Conservation (phyloP, 805 yeast genomes). For the Blastobotrys chiropterorum region DNA sequence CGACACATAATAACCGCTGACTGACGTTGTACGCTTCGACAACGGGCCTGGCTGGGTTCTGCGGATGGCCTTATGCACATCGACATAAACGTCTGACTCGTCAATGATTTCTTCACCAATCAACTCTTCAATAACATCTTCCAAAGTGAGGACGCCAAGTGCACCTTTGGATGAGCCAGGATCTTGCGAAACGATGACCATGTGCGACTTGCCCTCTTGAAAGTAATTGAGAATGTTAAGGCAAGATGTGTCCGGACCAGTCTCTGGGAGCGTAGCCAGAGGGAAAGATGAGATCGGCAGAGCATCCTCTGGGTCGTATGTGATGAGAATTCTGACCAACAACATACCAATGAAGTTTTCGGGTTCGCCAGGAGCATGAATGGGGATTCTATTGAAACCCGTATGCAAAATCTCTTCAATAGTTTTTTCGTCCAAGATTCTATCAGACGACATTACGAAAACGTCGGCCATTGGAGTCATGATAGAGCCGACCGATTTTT, state of each 20-base stretch:
- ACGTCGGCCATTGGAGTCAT: constrained; percentile 95
- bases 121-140: constrained; percentile 96
- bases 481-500: constrained; percentile 74
- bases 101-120: constrained; percentile 98
- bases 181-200: constrained; percentile 82
- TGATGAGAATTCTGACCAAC: constrained; percentile 81
- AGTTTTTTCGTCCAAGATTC: constrained; percentile 70
- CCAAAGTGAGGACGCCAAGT: constrained; percentile 84
- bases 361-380: constrained; percentile 85
- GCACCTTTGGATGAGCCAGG: constrained; percentile 75
- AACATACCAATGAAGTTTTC: constrained; percentile 91
- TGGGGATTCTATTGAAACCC: constrained; percentile 93
- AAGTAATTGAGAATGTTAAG: constrained; percentile 89
- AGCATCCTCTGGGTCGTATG: constrained; percentile 95
- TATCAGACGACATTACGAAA: constrained; percentile 79
- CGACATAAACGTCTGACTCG: constrained; percentile 90
- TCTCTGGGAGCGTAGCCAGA: constrained; percentile 92
- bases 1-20: background rate
- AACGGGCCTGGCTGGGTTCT: constrained; percentile 38
- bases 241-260: constrained; percentile 86
- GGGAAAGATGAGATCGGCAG: constrained; percentile 90
- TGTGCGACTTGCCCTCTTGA: constrained; percentile 96
- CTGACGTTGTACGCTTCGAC: constrained; percentile 8
- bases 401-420: constrained; percentile 89
- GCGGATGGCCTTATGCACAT: constrained; percentile 80